These are phyloP conservation scores for Plasmodium adleri DNA, from an alignment of 169 alveolate species.

Conservation along the genomic window DNA sequence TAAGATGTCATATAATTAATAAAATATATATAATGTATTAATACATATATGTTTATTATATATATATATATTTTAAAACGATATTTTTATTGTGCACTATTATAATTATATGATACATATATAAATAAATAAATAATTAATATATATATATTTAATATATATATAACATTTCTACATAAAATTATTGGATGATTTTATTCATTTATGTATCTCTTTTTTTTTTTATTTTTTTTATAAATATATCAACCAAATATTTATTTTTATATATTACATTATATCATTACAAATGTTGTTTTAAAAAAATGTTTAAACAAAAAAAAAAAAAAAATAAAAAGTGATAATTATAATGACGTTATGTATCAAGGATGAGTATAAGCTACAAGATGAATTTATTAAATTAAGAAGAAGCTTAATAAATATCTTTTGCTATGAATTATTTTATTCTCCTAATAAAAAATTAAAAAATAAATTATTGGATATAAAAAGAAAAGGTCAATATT, in stretches of 20 bases:
- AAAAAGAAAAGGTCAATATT: not conserved
- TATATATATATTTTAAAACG: too few relatives aligned
- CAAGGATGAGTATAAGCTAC: constrained; percentile 27
- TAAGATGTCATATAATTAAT: too few relatives aligned
- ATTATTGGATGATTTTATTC: not conserved
- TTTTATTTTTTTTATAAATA: not conserved
- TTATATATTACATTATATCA: not conserved
- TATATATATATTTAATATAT: too few relatives aligned
- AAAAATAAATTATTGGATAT: constrained; percentile 12
- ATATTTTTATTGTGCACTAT: too few relatives aligned
- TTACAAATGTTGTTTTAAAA: not conserved
- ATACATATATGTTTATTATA: too few relatives aligned
- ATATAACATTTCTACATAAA: too few relatives aligned
- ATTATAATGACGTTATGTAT: not conserved
- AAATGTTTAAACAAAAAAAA: not conserved
- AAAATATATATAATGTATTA: too few relatives aligned
- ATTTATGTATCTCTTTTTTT: not conserved
- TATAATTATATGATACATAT: too few relatives aligned
- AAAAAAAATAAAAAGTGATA: not conserved
- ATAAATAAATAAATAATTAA: too few relatives aligned
- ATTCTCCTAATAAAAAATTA: constrained; percentile 12
- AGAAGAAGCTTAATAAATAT: constrained; percentile 39
- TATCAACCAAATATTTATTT: not conserved
- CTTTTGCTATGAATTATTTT: constrained; percentile 26
- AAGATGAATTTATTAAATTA: constrained; percentile 22